A percentile compares a stretch with the other conserved stretches of the same genome.
Evolutionary conservation across 2,329 filamentous ascomycete genomes (phyloP).

Genomic region (Plectosphaerella sp.): DNA sequence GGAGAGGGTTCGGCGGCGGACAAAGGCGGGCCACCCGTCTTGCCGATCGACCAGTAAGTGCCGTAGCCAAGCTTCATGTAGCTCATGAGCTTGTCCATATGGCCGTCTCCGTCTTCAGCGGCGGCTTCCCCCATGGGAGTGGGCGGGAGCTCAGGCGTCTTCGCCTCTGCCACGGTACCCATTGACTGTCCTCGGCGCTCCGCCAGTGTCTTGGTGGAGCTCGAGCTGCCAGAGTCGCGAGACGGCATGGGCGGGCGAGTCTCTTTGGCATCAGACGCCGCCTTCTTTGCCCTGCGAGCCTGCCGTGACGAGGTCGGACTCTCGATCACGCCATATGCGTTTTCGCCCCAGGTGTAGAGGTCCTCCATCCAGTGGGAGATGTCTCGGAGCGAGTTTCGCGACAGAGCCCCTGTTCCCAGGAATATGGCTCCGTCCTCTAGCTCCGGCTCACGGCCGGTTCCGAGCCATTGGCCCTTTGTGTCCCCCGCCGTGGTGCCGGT

Average conservation of each 20-base stretch:
- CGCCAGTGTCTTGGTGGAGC: slow-evolving; percentile 9
- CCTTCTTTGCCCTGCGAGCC: slow-evolving; percentile 33
- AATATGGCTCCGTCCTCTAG: slow-evolving; percentile 84
- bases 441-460: slow-evolving; percentile 61
- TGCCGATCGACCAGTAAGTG: slow-evolving; percentile 53
- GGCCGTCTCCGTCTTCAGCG: slow-evolving; percentile 27
- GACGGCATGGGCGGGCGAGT: slow-evolving; percentile 1
- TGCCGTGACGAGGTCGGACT: slow-evolving; percentile 66
- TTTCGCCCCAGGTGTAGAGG: slow-evolving; percentile 76
- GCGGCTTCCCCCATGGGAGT: not conserved
- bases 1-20: not conserved
- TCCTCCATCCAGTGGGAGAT: slow-evolving; percentile 85
- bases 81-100: slow-evolving; percentile 53
- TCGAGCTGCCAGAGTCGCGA: not conserved
- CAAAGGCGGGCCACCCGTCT: slow-evolving; percentile 1
- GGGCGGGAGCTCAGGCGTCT: not conserved
- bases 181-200: slow-evolving; percentile 10
- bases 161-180: slow-evolving; percentile 10
- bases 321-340: slow-evolving; percentile 80
- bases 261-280: not conserved
- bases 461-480: slow-evolving; percentile 56
- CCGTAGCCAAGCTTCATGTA: slow-evolving; percentile 66
- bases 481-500: slow-evolving; percentile 21
- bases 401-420: slow-evolving; percentile 71
- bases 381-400: slow-evolving; percentile 64